Conservation (phyloP, 2,329 filamentous ascomycete species). For the Daldinia sp. region DNA sequence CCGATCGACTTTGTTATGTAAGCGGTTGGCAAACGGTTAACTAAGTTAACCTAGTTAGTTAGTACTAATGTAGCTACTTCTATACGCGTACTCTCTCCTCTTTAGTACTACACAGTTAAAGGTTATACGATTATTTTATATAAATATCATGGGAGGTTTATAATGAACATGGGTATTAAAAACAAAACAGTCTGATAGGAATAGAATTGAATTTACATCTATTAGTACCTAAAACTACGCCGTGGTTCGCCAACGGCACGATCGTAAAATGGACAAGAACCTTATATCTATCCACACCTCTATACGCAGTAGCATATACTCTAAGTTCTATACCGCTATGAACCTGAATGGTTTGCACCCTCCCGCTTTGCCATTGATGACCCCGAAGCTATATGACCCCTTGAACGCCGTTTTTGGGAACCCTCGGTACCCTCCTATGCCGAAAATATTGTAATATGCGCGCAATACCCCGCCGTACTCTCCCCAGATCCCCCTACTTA, state of each 20-base stretch:
- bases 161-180: too few relatives aligned
- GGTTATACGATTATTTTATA: too few relatives aligned
- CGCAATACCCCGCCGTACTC: not conserved
- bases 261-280: constrained; percentile 12
- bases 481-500: constrained; percentile 37
- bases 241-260: constrained; percentile 1
- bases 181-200: not conserved
- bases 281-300: constrained; percentile 28
- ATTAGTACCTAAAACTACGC: constrained; percentile 25
- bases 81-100: too few relatives aligned
- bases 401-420: constrained; percentile 23
- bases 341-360: constrained; percentile 38
- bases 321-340: constrained; percentile 42
- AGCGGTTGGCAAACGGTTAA: too few relatives aligned
- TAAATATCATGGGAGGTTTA: too few relatives aligned
- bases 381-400: constrained; percentile 14
- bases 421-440: constrained; percentile 15
- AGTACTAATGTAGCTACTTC: too few relatives aligned
- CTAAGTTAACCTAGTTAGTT: too few relatives aligned
- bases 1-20: not conserved
- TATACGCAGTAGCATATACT: constrained; percentile 38
- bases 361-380: constrained; percentile 28
- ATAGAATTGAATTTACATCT: constrained; percentile 19
- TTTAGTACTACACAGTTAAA: too few relatives aligned
- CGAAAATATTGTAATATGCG: not conserved